Percentiles rank a stretch among this genome's conserved stretches.
phyloP scores from a whole-genome alignment of 495 filamentous ascomycete species.

The Amphirosellinia nigrospora region DNA sequence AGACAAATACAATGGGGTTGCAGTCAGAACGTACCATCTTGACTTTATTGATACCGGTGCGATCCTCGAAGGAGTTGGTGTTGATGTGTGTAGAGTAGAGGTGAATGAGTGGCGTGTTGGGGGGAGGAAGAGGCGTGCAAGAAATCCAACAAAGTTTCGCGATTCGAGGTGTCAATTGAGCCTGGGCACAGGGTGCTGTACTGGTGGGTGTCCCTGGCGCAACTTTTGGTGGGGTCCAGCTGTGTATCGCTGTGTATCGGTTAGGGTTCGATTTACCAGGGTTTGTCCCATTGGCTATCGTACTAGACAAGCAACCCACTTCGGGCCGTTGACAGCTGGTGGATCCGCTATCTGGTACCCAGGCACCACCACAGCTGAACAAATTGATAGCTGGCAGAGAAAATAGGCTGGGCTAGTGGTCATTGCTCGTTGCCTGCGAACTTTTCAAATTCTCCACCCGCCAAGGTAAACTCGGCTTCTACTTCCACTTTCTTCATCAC shows the following conservation, averaged over 20 bases:
- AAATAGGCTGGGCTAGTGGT: neutral
- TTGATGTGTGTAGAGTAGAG: conserved; percentile 26
- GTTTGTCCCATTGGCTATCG: conserved; percentile 38
- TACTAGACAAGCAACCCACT: neutral
- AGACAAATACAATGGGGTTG: neutral
- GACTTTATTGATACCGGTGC: conserved; percentile 53
- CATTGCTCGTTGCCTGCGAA: conserved; percentile 14
- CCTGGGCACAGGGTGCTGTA: conserved; percentile 25
- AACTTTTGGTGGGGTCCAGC: conserved; percentile 19
- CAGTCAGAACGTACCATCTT: conserved; percentile 59
- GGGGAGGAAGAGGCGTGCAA: conserved; percentile 30
- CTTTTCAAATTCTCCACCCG: conserved; percentile 22
- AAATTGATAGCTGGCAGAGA: conserved; percentile 29
- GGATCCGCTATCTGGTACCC: neutral
- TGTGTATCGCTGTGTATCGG: conserved; percentile 31
- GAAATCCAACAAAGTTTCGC: conserved; percentile 36
- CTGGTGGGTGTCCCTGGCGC: conserved; percentile 29
- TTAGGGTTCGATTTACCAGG: conserved; percentile 41
- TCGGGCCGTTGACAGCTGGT: conserved; percentile 9
- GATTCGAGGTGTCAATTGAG: conserved; percentile 37
- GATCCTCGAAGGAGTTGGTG: conserved; percentile 61
- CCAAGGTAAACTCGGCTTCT: neutral
- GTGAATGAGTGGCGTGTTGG: conserved; percentile 26
- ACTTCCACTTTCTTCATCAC: neutral
- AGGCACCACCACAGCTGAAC: conserved; percentile 18